These are phyloP conservation scores for Ogataea siamensis DNA, from an alignment of 805 yeast genomes.

Conservation along the genomic window DNA sequence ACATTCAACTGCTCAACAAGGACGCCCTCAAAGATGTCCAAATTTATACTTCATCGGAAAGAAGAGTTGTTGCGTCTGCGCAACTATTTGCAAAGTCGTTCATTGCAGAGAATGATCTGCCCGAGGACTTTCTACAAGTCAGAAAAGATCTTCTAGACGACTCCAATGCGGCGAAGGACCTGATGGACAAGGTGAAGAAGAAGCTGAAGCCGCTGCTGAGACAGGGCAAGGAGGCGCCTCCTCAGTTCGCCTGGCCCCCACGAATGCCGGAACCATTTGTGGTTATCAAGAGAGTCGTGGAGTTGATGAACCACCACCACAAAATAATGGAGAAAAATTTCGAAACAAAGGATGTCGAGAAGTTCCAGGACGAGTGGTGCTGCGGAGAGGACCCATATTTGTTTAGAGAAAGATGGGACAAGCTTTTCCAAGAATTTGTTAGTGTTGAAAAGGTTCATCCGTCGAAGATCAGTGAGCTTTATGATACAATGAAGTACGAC, in stretches of 20 bases:
- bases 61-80: conserved; percentile 92
- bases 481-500: conserved; percentile 98
- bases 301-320: conserved; percentile 88
- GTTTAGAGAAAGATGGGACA: conserved; percentile 96
- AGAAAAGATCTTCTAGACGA: conserved; percentile 92
- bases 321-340: conserved; percentile 81
- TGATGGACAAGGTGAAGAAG: conserved; percentile 97
- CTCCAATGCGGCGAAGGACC: conserved; percentile 95
- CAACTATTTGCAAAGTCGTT: conserved; percentile 77
- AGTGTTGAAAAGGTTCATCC: conserved; percentile 97
- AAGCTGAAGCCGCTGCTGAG: conserved; percentile 89
- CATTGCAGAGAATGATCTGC: conserved; percentile 65
- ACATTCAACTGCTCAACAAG: conserved; percentile 79
- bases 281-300: conserved; percentile 91
- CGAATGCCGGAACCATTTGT: conserved; percentile 96
- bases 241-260: conserved; percentile 98
- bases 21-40: conserved; percentile 81
- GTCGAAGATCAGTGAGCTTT: conserved; percentile 90
- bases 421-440: conserved; percentile 85
- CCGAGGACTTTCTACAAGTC: conserved; percentile 75
- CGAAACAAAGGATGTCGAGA: conserved; percentile 58
- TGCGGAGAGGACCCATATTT: conserved; percentile 91
- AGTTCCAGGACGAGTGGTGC: conserved; percentile 85
- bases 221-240: conserved; percentile 95
- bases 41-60: conserved; percentile 87